phyloP scores from a whole-genome alignment of 2,329 filamentous ascomycete species.

The Trichoderma endophyticum region DNA sequence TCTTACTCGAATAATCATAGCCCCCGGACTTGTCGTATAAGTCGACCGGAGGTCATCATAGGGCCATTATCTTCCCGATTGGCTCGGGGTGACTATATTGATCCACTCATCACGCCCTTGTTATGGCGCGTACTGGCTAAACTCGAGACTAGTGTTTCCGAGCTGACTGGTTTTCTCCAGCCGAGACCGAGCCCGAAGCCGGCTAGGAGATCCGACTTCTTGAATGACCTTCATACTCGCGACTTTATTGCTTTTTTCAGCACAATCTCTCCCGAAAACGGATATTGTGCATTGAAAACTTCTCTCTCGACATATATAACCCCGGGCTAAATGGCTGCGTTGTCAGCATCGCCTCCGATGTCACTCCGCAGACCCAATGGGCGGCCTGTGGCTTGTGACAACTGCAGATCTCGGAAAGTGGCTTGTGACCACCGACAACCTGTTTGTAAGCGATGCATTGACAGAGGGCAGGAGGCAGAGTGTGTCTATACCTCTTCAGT shows the following conservation, averaged over 20 bases:
- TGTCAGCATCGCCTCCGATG: not conserved
- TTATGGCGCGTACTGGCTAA: not conserved
- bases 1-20: not conserved
- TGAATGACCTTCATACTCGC: not conserved
- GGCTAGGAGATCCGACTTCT: not conserved
- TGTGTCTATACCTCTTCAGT: slow-evolving; percentile 33
- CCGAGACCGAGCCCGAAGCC: slow-evolving; percentile 29
- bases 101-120: slow-evolving; percentile 1
- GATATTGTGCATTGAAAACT: not conserved
- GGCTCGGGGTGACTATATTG: not conserved
- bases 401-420: slow-evolving; percentile 39
- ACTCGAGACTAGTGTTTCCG: slow-evolving; percentile 4
- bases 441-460: slow-evolving; percentile 36
- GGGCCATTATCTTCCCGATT: not conserved
- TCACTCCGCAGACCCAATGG: slow-evolving; percentile 28
- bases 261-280: not conserved
- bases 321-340: not conserved
- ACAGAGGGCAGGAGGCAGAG: slow-evolving; percentile 30
- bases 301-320: not conserved
- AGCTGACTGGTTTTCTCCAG: slow-evolving; percentile 22
- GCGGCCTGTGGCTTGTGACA: slow-evolving; percentile 27
- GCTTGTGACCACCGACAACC: slow-evolving; percentile 40
- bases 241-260: not conserved
- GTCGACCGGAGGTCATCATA: not conserved
- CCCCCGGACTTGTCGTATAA: not conserved